phyloP scores from a whole-genome alignment of 225 moss, liverwort and hornwort genomes.

The Thuidium tamariscinum region DNA sequence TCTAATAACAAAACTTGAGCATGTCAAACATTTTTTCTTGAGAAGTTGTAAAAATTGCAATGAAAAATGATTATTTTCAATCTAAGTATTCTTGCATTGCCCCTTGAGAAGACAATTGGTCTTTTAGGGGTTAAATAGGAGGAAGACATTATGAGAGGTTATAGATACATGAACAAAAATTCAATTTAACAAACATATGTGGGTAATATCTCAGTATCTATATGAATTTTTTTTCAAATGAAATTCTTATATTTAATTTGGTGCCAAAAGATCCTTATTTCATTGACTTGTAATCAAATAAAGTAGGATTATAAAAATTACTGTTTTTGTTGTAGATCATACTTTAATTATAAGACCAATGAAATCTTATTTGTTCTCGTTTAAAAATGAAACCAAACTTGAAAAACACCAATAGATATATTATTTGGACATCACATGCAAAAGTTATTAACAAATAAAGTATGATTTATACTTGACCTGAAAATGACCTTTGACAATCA shows the following conservation, averaged over 20 bases:
- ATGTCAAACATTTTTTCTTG: no score
- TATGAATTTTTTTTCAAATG: neutral
- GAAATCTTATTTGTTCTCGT: neutral
- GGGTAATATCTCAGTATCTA: accelerated
- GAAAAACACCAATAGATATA: neutral
- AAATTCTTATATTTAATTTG: neutral
- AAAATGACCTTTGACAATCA: no score
- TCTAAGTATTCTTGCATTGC: no score
- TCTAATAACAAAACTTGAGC: no score
- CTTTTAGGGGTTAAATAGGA: no score
- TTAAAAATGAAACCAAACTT: neutral
- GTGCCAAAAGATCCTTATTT: neutral
- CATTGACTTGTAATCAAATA: neutral
- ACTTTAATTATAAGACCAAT: accelerated
- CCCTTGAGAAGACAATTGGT: no score
- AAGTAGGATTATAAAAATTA: neutral
- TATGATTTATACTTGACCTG: no score
- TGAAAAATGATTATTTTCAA: no score
- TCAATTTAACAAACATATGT: neutral
- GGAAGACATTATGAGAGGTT: no score
- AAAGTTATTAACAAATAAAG: neutral
- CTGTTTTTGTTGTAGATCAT: neutral
- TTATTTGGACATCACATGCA: neutral
- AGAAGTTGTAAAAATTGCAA: no score
- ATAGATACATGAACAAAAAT: no score